These are phyloP conservation scores for Solanum gandarillasii DNA, from an alignment of 257 asterid genomes.

Conservation along the genomic window DNA sequence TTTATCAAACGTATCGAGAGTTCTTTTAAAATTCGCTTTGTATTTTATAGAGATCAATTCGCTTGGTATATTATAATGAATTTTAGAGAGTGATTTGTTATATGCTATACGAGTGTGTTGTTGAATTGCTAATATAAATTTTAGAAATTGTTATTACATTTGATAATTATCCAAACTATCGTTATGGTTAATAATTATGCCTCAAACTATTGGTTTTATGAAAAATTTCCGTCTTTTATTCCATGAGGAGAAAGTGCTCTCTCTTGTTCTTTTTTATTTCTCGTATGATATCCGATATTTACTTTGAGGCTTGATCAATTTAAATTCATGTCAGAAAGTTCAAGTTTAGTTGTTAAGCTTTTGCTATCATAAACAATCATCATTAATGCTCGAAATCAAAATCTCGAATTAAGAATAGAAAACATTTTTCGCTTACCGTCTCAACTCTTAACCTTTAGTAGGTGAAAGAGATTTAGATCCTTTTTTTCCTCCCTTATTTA, in stretches of 20 bases:
- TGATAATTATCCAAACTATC: background rate
- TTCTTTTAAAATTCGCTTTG: background rate
- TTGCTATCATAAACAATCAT: background rate
- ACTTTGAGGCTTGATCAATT: background rate
- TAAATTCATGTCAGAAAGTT: background rate
- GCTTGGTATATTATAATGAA: too few species aligned
- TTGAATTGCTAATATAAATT: too few species aligned
- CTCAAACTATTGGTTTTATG: background rate
- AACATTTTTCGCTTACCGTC: fast-evolving
- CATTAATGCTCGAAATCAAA: background rate
- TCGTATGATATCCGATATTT: background rate
- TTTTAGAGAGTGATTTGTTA: too few species aligned
- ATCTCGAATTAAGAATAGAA: background rate
- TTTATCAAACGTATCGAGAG: background rate
- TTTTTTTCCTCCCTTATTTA: background rate
- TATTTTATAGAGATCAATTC: too few species aligned
- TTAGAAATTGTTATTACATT: background rate
- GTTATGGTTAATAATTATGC: background rate
- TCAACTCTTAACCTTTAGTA: background rate
- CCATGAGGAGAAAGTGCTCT: background rate
- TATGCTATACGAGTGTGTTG: background rate
- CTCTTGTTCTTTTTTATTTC: background rate
- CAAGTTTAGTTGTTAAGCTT: background rate
- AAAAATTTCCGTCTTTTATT: background rate
- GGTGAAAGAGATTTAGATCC: background rate